Evolutionary conservation across 129 eudicot species (phyloP).

Genomic region (Centaurea solstitialis): DNA sequence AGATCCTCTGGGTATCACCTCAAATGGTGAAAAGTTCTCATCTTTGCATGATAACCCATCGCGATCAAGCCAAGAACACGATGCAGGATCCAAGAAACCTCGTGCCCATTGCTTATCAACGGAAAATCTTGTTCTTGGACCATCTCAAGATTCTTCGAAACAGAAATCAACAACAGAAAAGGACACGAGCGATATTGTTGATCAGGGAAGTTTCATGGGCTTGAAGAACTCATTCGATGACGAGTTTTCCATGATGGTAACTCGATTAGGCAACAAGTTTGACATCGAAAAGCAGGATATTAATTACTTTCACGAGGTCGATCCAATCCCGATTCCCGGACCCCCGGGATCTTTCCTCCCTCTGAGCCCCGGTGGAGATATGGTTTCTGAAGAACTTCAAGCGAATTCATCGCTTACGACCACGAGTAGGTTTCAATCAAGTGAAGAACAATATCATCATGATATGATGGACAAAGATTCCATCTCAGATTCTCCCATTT

Average conservation of each 20-base stretch:
- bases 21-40: slow-evolving; percentile 23
- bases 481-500: slow-evolving; percentile 60
- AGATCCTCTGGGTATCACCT: slow-evolving; percentile 11
- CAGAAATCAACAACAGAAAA: slow-evolving; percentile 9
- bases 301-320: slow-evolving; percentile 52
- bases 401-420: slow-evolving; percentile 61
- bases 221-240: slow-evolving; percentile 34
- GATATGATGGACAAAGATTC: slow-evolving; percentile 46
- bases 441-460: slow-evolving; percentile 52
- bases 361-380: slow-evolving; percentile 68
- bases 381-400: slow-evolving; percentile 64
- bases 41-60: slow-evolving; percentile 30
- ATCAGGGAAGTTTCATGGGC: slow-evolving; percentile 31
- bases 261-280: slow-evolving; percentile 32
- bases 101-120: slow-evolving; percentile 1
- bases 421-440: slow-evolving; percentile 51
- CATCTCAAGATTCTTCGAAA: slow-evolving; percentile 14
- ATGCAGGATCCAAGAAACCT: slow-evolving; percentile 19
- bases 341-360: slow-evolving; percentile 95
- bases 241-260: slow-evolving; percentile 19
- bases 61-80: slow-evolving; percentile 17
- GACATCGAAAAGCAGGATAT: slow-evolving; percentile 34
- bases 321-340: slow-evolving; percentile 77
- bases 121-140: slow-evolving; percentile 12
- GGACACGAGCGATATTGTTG: slow-evolving; percentile 3